phyloP scores from a whole-genome alignment of 345 rosid genomes.

The Bruguiera sexangula region DNA sequence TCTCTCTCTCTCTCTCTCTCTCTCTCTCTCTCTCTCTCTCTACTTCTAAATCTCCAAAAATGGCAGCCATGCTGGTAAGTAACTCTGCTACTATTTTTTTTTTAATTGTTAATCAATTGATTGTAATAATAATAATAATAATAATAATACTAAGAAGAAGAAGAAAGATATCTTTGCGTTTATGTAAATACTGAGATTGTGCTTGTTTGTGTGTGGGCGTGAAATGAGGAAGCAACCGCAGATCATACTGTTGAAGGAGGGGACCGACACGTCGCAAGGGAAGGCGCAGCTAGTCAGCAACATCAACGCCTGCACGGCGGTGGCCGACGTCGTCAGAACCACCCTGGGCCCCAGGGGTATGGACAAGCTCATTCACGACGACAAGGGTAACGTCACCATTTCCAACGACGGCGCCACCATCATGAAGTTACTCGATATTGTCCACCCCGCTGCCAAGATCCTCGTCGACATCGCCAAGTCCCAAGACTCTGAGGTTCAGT shows the following conservation, averaged over 20 bases:
- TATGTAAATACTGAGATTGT: background rate
- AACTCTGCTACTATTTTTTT: background rate
- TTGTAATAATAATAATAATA: background rate
- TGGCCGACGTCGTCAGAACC: conserved; percentile 82
- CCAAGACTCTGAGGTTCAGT: conserved; percentile 80
- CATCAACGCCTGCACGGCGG: conserved; percentile 94
- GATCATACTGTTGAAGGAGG: conserved; percentile 96
- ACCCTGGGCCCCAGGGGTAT: conserved; percentile 97
- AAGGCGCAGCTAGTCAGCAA: conserved; percentile 92
- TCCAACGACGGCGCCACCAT: conserved; percentile 99
- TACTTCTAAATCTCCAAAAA: conserved; percentile 10
- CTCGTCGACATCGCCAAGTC: conserved; percentile 99
- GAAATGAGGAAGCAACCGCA: conserved; percentile 79
- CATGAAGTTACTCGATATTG: conserved; percentile 92
- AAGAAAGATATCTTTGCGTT: background rate
- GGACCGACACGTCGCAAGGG: conserved; percentile 96
- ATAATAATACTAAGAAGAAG: background rate
- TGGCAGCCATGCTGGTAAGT: conserved; percentile 39
- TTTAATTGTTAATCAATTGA: background rate
- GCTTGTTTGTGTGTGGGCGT: background rate
- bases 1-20: background rate
- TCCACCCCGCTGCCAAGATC: conserved; percentile 98
- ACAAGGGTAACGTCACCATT: conserved; percentile 85
- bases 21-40: background rate
- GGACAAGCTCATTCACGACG: conserved; percentile 98